A percentile compares a stretch with the other conserved stretches of the same genome.
Conservation (phyloP, 192 early-diverging fungal genomes). For the Coemansia sp. region DNA sequence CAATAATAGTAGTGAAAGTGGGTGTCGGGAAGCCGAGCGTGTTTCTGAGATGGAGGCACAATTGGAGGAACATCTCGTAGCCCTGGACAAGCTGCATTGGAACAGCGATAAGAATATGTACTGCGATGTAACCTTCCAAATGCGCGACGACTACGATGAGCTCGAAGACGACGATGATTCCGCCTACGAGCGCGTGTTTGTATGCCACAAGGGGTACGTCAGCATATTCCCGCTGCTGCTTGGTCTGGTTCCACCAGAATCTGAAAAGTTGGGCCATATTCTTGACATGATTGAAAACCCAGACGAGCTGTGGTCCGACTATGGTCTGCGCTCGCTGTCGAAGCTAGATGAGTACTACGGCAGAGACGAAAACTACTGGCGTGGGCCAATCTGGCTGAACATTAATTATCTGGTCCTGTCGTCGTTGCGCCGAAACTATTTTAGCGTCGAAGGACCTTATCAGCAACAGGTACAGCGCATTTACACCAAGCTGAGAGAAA, state of each 20-base stretch:
- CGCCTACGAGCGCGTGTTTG: slow-evolving; percentile 29
- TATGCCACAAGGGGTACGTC: slow-evolving; percentile 52
- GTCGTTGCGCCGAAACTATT: slow-evolving; percentile 67
- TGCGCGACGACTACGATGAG: slow-evolving; percentile 40
- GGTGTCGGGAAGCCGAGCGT: not conserved
- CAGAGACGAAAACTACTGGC: slow-evolving; percentile 92
- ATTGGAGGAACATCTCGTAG: slow-evolving; percentile 16
- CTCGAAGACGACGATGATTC: slow-evolving; percentile 35
- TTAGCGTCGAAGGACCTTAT: slow-evolving; percentile 59
- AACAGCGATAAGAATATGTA: slow-evolving; percentile 40
- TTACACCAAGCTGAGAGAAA: slow-evolving; percentile 70
- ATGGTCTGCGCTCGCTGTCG: slow-evolving; percentile 69
- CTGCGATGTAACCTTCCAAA: slow-evolving; percentile 31
- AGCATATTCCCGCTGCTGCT: slow-evolving; percentile 82
- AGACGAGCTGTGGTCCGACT: slow-evolving; percentile 78
- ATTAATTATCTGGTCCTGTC: slow-evolving; percentile 81
- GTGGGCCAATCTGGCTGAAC: slow-evolving; percentile 92
- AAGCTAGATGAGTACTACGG: slow-evolving; percentile 62
- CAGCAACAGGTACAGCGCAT: slow-evolving; percentile 65
- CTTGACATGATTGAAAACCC: slow-evolving; percentile 77
- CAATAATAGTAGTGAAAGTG: not conserved
- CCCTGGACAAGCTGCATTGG: slow-evolving; percentile 40
- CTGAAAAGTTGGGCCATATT: slow-evolving; percentile 65
- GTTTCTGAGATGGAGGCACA: slow-evolving; percentile 1
- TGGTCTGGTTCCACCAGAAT: slow-evolving; percentile 66